Conservation (phyloP, 805 yeast species). For the Yarrowia sp. region DNA sequence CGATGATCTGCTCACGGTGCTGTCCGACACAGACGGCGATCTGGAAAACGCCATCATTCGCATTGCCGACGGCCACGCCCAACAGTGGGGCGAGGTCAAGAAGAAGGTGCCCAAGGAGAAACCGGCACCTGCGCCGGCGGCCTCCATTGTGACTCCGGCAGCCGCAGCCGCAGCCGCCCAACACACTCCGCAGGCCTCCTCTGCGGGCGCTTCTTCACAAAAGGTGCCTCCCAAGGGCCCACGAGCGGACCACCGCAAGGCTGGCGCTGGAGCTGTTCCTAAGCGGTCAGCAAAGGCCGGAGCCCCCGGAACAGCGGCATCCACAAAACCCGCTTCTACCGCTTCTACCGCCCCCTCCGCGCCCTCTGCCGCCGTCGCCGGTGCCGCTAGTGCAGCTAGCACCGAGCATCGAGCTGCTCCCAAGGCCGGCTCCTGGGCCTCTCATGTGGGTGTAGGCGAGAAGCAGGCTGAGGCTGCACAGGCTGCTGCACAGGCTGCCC, state of each 20-base stretch:
- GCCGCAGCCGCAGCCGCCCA: slow-evolving; percentile 2
- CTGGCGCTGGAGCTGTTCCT: background rate
- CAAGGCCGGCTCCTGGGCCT: slow-evolving; percentile 39
- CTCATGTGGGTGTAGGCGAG: slow-evolving; percentile 38
- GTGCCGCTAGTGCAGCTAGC: slow-evolving; percentile 39
- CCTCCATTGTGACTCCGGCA: background rate
- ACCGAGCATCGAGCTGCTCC: slow-evolving; percentile 43
- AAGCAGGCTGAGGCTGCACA: slow-evolving; percentile 35
- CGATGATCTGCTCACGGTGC: slow-evolving; percentile 79
- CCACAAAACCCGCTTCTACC: slow-evolving; percentile 32
- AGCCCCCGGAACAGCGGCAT: background rate
- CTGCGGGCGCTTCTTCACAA: slow-evolving; percentile 40
- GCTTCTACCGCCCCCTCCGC: slow-evolving; percentile 24
- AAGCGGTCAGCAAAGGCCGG: background rate
- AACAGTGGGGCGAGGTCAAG: slow-evolving; percentile 93
- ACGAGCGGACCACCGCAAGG: slow-evolving; percentile 43
- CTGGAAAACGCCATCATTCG: slow-evolving; percentile 82
- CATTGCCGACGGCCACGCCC: slow-evolving; percentile 87
- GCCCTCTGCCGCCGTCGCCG: slow-evolving; percentile 42
- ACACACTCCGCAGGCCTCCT: slow-evolving; percentile 41
- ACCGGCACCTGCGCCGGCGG: slow-evolving; percentile 40
- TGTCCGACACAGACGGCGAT: slow-evolving; percentile 74
- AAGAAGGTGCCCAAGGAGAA: slow-evolving; percentile 50
- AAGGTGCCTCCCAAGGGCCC: slow-evolving; percentile 43
- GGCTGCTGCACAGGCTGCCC: background rate